Evolutionary conservation across 139 green algal genomes (phyloP), one percentile per base, ranked within the genome.

Genomic region (Micractinium sp.): DNA sequence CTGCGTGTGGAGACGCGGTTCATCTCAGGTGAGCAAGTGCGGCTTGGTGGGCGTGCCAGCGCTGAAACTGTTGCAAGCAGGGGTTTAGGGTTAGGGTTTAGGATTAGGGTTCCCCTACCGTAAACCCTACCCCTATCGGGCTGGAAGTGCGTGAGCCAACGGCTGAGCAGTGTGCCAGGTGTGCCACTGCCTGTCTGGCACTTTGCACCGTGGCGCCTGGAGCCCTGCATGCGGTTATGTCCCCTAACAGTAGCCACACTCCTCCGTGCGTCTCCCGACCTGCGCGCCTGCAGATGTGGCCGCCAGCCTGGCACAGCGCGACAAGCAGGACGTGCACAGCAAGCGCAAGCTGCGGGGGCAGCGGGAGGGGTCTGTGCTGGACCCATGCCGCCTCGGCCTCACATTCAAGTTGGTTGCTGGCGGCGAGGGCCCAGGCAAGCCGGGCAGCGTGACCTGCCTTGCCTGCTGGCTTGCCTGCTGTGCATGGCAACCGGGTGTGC

Each of bases 341-440:
- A 88, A 92, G 85, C 85, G 63, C 41, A 93, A 93, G 78, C 35
- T 91, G 82, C 47, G 53, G 22, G 90, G 82, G 3, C 82, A 38
- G 38, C 78, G 91, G 75, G 89, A 93, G 41, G 90, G 85, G n/a
- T 71, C 67, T 12, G 92, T 96, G 66, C 92, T 96, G 89, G 92
- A 94, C 74, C 94, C 94, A 74, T 93, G 82, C 81, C 82, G 61
- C 69, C 81, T 94, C 23, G 82, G 13, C 38, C 90, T 95, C 71
- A 78, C 87, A n/a, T 85, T 95, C 79, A 90, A 87, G 61, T 80
- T 93, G 79, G 41, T 39, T 35, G 74, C 74, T 1, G 73, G 29
- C 29, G 74, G 33, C 33, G 74, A 80, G 74, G 74, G 74, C 74
- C n/a, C 39, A 80, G 74, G 74, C 53, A 35, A 33, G 74, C 9